Evolutionary conservation across 768 basidiomycete species (phyloP), one percentile per base, ranked within the genome.

Genomic region (Chiua virens): DNA sequence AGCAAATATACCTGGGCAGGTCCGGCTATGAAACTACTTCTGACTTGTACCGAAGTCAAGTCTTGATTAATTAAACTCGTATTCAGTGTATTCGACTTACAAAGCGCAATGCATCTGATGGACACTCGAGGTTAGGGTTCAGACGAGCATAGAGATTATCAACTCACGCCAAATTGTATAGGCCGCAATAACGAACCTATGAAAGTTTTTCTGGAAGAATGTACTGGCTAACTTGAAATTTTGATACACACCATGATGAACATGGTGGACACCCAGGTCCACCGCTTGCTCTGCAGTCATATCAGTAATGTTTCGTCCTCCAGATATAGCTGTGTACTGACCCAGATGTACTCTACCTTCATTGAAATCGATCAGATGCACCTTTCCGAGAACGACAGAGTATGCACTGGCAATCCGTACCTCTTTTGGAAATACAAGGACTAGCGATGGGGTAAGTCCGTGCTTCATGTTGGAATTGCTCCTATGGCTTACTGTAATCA

Each of bases 281-380:
- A 50, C 2, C 20, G 48, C 14, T 44, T 53, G 18, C 18, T 48
- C 52, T 53, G 37, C 14, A 17, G 3, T 8, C 2, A 4, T 3
- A 17, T 52, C 11, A 42, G 45, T 20, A 35, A 27, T 15, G 18
- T 3, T 15, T 2, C 18, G 11, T 21, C 9, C 4, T 2, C n/a
- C 39, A 1, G 13, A 21, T 4, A 36, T 27, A 27, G 18, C 14
- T 22, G 36, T 30, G 3, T 13, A 4, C 49, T 30, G n/a, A 54
- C 53, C 53, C 53, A 54, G 4, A 54, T 30, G 20, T 54, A 35
- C 23, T 54, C 43, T 21, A 54, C 22, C 53, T 54, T 35, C 18
- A n/a, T 22, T 13, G n/a, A 22, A 10, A 41, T 23, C 8, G 15
- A 30, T 22, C 13, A 11, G 25, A 13, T 8, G 3, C 7, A 30